phyloP scores from a whole-genome alignment of 208 protist genomes.

The Baffinella frigidus region DNA sequence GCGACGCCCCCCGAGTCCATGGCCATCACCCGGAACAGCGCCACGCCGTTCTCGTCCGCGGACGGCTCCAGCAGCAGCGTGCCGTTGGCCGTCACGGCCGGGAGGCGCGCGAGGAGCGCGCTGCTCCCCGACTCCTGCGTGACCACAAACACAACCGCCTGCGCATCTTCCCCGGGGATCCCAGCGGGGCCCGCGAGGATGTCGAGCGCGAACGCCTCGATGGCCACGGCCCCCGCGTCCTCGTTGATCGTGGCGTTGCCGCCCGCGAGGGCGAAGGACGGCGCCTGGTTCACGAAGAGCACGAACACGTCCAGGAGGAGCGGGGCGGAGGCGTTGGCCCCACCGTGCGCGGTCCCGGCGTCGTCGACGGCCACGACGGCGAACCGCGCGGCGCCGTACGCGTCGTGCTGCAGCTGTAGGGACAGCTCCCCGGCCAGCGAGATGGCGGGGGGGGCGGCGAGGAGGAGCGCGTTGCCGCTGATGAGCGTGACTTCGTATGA shows the following conservation, averaged over 20 bases:
- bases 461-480: too few species aligned
- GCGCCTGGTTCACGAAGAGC: background rate
- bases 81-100: background rate
- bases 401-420: too few species aligned
- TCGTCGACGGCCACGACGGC: background rate
- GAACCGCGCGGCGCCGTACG: background rate
- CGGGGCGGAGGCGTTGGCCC: background rate
- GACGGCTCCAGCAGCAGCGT: background rate
- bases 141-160: background rate
- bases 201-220: background rate
- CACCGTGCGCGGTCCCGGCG: background rate
- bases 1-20: too few species aligned
- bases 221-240: too few species aligned
- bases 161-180: background rate
- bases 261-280: background rate
- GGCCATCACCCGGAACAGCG: background rate
- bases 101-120: background rate
- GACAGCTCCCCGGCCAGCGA: too few species aligned
- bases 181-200: background rate
- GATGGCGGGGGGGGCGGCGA: too few species aligned
- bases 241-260: too few species aligned
- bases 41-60: background rate
- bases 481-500: too few species aligned
- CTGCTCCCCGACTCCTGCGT: background rate
- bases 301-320: background rate